A percentile compares a stretch with the other conserved stretches of the same genome.
These are phyloP conservation scores for Cryptococcus sp. DNA, from an alignment of 1,284 basidiomycete genomes.

Conservation along the genomic window DNA sequence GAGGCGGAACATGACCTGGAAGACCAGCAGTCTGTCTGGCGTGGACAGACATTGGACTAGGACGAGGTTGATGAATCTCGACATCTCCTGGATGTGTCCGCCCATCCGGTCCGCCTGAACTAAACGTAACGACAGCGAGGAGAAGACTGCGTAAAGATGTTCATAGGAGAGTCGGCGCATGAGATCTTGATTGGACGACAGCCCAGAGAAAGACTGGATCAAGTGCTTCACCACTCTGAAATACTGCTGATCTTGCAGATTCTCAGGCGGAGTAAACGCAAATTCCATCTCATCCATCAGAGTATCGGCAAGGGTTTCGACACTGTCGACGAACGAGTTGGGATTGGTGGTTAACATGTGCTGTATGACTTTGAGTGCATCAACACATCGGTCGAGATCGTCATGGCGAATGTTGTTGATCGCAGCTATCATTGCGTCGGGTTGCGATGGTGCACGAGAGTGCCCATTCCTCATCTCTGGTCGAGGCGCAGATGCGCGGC, in stretches of 20 bases:
- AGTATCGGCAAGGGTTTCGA: conserved; percentile 73
- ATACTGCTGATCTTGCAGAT: conserved; percentile 70
- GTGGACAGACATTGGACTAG: conserved; percentile 91
- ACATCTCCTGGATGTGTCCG: conserved; percentile 76
- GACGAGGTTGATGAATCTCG: conserved; percentile 97
- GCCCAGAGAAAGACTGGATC: conserved; percentile 68
- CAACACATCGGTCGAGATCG: conserved; percentile 82
- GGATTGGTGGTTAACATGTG: conserved; percentile 72
- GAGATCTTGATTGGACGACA: conserved; percentile 34
- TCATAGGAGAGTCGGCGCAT: conserved; percentile 33
- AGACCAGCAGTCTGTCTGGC: conserved; percentile 85
- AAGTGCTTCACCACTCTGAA: conserved; percentile 93
- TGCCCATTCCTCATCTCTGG: background rate
- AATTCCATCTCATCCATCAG: conserved; percentile 85
- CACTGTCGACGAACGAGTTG: conserved; percentile 55
- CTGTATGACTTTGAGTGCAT: conserved; percentile 89
- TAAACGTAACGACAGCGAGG: conserved; percentile 83
- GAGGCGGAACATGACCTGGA: conserved; percentile 76
- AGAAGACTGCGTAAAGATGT: conserved; percentile 61
- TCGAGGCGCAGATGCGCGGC: conserved; percentile 7
- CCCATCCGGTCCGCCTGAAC: conserved; percentile 73
- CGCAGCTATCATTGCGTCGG: conserved; percentile 20
- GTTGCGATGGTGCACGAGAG: background rate
- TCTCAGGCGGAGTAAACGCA: conserved; percentile 76
- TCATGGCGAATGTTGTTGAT: conserved; percentile 55